Evolutionary conservation across 495 filamentous ascomycete species (phyloP).

Genomic region (Penicillium coprophilum): DNA sequence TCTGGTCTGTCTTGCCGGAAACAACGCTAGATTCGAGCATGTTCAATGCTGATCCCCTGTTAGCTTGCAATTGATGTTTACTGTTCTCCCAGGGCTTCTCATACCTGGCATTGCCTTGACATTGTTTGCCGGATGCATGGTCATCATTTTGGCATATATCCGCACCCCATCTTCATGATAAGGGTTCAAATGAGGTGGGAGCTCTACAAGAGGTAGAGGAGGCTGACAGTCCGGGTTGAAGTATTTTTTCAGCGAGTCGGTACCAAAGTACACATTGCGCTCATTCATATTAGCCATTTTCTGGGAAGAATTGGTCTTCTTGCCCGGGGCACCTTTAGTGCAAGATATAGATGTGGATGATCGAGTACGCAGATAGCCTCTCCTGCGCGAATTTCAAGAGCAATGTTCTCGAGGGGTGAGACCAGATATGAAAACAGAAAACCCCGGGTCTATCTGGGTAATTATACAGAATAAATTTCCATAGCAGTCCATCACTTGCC

Average conservation of each 20-base stretch:
- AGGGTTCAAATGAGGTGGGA: conserved; percentile 57
- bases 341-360: not conserved
- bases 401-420: not conserved
- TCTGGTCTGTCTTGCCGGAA: conserved; percentile 45
- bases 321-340: not conserved
- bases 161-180: conserved; percentile 56
- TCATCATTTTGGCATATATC: conserved; percentile 66
- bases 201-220: conserved; percentile 59
- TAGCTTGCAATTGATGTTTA: not conserved
- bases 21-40: conserved; percentile 50
- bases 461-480: conserved; percentile 16
- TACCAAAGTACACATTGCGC: conserved; percentile 56
- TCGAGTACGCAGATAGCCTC: not conserved
- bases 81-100: conserved; percentile 1
- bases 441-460: not conserved
- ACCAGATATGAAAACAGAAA: not conserved
- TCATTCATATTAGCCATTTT: conserved; percentile 44
- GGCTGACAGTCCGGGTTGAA: conserved; percentile 58
- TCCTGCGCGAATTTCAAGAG: not conserved
- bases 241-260: conserved; percentile 53
- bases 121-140: conserved; percentile 60
- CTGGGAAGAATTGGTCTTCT: conserved; percentile 3
- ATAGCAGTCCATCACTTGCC: not conserved
- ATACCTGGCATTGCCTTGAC: conserved; percentile 63
- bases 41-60: conserved; percentile 46